Evolutionary conservation across 192 early-diverging fungal species (phyloP).

Genomic region (Entrophospora sp.): DNA sequence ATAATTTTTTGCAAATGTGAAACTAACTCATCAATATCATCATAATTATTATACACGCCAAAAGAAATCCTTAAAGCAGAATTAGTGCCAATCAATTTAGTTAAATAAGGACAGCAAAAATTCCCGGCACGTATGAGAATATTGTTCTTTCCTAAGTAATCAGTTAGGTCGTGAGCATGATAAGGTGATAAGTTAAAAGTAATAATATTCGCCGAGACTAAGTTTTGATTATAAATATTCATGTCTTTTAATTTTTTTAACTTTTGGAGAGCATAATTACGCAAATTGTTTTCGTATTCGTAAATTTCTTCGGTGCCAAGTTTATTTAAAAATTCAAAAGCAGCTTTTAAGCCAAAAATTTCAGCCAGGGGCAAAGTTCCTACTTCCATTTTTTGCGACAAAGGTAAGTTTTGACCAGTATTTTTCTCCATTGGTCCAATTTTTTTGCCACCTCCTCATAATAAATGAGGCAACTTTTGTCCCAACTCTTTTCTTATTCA

Average conservation of each 20-base stretch:
- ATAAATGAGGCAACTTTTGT: background rate
- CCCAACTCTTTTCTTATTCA: slow-evolving; percentile 2
- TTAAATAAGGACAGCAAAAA: slow-evolving; percentile 15
- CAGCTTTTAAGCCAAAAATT: background rate
- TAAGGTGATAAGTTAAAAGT: slow-evolving; percentile 1
- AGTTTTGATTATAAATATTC: slow-evolving; percentile 8
- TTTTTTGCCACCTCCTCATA: slow-evolving; percentile 11
- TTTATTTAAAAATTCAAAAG: slow-evolving; percentile 6
- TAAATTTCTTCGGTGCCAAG: background rate
- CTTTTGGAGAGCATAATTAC: background rate
- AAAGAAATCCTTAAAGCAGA: background rate
- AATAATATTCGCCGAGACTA: background rate
- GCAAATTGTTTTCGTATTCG: slow-evolving; percentile 1
- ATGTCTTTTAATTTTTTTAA: slow-evolving; percentile 10
- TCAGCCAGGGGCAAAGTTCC: slow-evolving; percentile 3
- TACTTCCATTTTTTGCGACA: slow-evolving; percentile 6
- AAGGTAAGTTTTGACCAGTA: background rate
- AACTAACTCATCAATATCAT: slow-evolving; percentile 2
- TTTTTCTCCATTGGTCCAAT: background rate
- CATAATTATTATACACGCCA: background rate
- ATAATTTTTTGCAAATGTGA: background rate
- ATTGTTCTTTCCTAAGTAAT: slow-evolving; percentile 11
- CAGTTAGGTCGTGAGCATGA: slow-evolving; percentile 6
- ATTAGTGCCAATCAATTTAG: background rate
- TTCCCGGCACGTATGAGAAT: slow-evolving; percentile 1